A percentile compares a stretch with the other conserved stretches of the same genome.
Conservation (phyloP, 306 rosid species). For the Quercus dentata region DNA sequence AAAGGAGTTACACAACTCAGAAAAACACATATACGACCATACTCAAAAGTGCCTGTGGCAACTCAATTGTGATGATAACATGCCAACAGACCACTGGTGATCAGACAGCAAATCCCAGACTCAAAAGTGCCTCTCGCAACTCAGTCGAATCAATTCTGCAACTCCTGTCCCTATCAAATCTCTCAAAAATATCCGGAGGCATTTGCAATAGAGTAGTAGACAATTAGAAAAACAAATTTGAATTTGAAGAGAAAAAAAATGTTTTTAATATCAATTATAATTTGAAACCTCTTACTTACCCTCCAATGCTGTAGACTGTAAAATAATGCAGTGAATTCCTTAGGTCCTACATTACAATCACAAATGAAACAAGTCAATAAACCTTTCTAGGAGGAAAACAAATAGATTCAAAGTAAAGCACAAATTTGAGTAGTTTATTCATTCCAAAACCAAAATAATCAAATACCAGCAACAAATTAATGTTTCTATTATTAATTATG, state of each 20-base stretch:
- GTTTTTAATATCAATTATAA: slow-evolving; percentile 5
- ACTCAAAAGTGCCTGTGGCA: background rate
- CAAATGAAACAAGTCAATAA: background rate
- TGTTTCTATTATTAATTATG: background rate
- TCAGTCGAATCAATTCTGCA: slow-evolving; percentile 72
- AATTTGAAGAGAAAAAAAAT: background rate
- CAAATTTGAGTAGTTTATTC: background rate
- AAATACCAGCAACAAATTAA: background rate
- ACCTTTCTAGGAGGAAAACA: background rate
- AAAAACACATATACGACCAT: too few species aligned
- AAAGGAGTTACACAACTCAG: too few species aligned
- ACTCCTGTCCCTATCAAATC: slow-evolving; percentile 84
- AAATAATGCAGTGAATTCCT: slow-evolving; percentile 81
- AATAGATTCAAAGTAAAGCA: background rate
- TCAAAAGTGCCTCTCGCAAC: slow-evolving; percentile 82
- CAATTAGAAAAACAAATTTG: background rate
- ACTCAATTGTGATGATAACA: background rate
- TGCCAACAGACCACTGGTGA: slow-evolving; percentile 33
- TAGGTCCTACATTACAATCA: slow-evolving; percentile 62
- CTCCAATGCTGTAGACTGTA: slow-evolving; percentile 95
- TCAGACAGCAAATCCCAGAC: slow-evolving; percentile 70
- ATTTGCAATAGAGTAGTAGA: slow-evolving; percentile 4
- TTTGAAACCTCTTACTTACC: slow-evolving; percentile 34
- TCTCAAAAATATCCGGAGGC: slow-evolving; percentile 64
- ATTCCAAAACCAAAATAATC: background rate